These are phyloP conservation scores for Monosporascus sp. DNA, from an alignment of 2,329 filamentous ascomycete genomes.

Conservation along the genomic window DNA sequence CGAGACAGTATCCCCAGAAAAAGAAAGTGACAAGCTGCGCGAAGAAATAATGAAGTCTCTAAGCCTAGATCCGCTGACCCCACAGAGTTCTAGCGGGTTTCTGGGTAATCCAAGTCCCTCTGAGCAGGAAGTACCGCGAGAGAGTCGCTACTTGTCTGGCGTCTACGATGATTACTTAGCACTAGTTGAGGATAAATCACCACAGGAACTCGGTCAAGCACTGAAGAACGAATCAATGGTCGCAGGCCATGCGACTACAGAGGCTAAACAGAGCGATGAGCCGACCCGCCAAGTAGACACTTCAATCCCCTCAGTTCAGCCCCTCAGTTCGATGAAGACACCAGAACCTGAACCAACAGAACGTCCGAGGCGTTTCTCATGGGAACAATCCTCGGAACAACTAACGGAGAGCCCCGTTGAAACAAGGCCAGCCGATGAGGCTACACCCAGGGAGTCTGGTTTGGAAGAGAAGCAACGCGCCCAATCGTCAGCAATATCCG, in stretches of 20 bases:
- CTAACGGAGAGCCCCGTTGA: conserved; percentile 7
- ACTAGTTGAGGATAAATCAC: conserved; percentile 37
- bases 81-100: conserved; percentile 12
- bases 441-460: background rate
- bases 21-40: conserved; percentile 65
- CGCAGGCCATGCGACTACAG: background rate
- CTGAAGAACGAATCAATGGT: conserved; percentile 15
- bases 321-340: conserved; percentile 14
- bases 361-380: conserved; percentile 33
- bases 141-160: conserved; percentile 58
- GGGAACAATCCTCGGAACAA: conserved; percentile 31
- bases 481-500: background rate
- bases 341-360: conserved; percentile 4
- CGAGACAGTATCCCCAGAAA: conserved; percentile 47
- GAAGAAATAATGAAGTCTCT: conserved; percentile 72
- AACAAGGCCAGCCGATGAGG: conserved; percentile 3
- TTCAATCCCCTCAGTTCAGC: conserved; percentile 12
- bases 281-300: conserved; percentile 2
- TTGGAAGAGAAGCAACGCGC: background rate
- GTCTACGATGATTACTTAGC: conserved; percentile 67
- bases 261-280: background rate
- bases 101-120: conserved; percentile 9
- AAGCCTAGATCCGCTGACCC: conserved; percentile 37
- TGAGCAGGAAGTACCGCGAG: conserved; percentile 28
- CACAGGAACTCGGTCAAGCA: conserved; percentile 22